A percentile compares a stretch with the other conserved stretches of the same genome.
These are phyloP conservation scores for Cryphonectria naterciae DNA, from an alignment of 2,329 filamentous ascomycete species.

Conservation along the genomic window DNA sequence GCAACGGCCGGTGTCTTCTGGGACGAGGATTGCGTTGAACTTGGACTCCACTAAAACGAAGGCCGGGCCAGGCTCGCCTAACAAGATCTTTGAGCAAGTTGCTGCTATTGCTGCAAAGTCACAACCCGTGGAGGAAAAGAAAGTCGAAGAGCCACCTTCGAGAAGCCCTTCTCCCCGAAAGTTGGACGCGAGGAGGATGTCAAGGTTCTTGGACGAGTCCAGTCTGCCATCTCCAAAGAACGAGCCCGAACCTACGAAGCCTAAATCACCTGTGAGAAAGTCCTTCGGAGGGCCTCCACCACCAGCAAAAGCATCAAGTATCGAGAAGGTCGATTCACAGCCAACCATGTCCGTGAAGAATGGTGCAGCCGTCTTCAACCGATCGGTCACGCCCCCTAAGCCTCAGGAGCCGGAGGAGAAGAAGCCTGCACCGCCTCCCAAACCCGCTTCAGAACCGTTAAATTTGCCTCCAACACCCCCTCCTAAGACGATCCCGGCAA, in stretches of 20 bases:
- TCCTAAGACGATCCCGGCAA: constrained; percentile 5
- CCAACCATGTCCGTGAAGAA: constrained; percentile 44
- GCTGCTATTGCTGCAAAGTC: constrained; percentile 36
- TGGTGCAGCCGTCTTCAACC: constrained; percentile 41
- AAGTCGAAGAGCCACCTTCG: constrained; percentile 46
- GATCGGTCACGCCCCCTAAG: constrained; percentile 32
- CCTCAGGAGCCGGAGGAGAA: constrained; percentile 24
- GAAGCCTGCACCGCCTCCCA: constrained; percentile 20
- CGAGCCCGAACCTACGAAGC: constrained; percentile 36
- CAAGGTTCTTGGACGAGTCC: constrained; percentile 57
- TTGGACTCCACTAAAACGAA: constrained; percentile 35
- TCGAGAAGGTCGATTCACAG: constrained; percentile 37
- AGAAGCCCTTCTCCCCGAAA: constrained; percentile 55
- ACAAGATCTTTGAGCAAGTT: constrained; percentile 40
- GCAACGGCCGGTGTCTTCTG: constrained; percentile 32
- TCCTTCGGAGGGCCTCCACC: constrained; percentile 50
- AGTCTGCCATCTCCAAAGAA: constrained; percentile 35
- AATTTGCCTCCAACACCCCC: constrained; percentile 23
- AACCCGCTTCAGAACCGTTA: constrained; percentile 28
- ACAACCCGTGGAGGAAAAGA: constrained; percentile 34
- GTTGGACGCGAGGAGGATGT: constrained; percentile 62
- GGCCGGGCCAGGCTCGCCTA: constrained; percentile 34
- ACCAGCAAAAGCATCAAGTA: constrained; percentile 32
- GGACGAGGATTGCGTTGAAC: constrained; percentile 32
- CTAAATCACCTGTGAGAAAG: constrained; percentile 43